Conservation (phyloP, 176 grass and related monocot species). For the Oryza longistaminata region DNA sequence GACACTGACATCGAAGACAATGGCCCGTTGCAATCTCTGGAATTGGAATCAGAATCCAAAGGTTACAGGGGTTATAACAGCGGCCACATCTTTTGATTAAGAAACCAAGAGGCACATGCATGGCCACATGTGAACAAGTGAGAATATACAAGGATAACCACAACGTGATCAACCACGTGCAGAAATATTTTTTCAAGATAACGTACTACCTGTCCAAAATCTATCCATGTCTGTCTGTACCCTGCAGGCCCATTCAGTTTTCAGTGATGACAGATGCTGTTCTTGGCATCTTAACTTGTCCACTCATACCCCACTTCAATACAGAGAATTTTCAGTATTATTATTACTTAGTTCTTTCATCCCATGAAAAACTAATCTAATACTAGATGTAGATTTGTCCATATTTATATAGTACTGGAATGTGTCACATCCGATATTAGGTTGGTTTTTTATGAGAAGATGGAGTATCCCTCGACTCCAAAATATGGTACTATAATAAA, state of each 20-base stretch:
- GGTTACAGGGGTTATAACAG: background rate
- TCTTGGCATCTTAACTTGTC: background rate
- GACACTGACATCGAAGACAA: background rate
- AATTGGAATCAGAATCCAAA: background rate
- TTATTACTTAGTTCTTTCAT: no score
- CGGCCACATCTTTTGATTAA: background rate
- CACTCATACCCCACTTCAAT: background rate
- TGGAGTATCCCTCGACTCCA: no score
- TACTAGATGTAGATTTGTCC: no score
- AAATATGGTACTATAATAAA: no score
- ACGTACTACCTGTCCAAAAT: background rate
- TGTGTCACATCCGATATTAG: no score
- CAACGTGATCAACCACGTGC: background rate
- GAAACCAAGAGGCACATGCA: background rate
- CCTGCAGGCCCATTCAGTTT: background rate
- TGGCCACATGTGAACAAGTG: background rate
- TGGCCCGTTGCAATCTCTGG: background rate
- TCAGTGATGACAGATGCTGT: background rate
- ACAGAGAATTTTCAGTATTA: background rate
- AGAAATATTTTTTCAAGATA: background rate
- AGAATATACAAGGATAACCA: no score
- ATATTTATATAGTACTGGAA: no score
- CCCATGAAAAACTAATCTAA: no score
- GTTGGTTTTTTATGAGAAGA: no score
- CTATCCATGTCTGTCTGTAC: background rate